Percentiles rank a stretch among this genome's conserved stretches.
Evolutionary conservation across 495 filamentous ascomycete genomes (phyloP).

Genomic region (Aspergillus sclerotioniger): DNA sequence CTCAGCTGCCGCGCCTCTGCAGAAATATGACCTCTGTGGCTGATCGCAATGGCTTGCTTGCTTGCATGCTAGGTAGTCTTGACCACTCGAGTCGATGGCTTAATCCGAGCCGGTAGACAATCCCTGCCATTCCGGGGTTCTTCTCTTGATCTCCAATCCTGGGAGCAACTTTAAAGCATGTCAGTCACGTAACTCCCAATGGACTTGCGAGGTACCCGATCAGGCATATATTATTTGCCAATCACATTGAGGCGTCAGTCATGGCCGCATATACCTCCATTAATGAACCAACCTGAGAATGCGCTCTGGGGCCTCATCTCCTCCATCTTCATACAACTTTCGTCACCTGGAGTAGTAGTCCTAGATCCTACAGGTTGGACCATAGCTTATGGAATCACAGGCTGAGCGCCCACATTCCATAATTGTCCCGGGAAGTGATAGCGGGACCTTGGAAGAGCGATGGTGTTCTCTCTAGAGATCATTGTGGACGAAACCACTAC

Average conservation of each 20-base stretch:
- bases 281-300: background rate
- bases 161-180: background rate
- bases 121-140: background rate
- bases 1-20: background rate
- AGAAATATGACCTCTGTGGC: slow-evolving; percentile 6
- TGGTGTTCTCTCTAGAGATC: no score
- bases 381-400: background rate
- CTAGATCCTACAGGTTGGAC: background rate
- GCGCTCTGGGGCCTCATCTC: background rate
- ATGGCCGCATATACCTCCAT: background rate
- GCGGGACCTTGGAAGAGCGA: background rate
- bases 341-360: background rate
- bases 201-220: background rate
- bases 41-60: background rate
- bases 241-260: background rate
- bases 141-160: background rate
- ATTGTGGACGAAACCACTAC: no score
- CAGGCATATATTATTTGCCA: background rate
- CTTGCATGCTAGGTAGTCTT: background rate
- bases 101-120: background rate
- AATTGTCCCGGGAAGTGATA: background rate
- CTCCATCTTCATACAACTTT: background rate
- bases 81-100: background rate
- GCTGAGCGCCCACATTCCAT: background rate
- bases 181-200: background rate